Conservation (phyloP, 2,329 filamentous ascomycete genomes). For the Thielaviopsis cerberus region DNA sequence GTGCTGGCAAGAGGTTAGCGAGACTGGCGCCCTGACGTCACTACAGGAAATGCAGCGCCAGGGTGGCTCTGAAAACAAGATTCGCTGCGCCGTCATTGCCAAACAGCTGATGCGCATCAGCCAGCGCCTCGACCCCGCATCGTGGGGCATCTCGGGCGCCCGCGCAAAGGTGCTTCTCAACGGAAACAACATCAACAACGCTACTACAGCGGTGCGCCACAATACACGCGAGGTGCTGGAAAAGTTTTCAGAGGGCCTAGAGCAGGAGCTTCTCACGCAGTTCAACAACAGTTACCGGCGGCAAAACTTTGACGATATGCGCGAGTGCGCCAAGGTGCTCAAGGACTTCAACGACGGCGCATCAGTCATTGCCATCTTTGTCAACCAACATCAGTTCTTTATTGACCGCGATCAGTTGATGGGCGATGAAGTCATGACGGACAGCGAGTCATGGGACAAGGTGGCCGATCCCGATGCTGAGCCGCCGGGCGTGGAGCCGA, state of each 20-base stretch:
- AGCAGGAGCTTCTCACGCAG: conserved; percentile 86
- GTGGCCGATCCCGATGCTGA: conserved; percentile 88
- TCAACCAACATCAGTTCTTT: conserved; percentile 98
- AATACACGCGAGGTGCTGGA: conserved; percentile 81
- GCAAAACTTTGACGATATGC: conserved; percentile 95
- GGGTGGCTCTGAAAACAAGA: conserved; percentile 76
- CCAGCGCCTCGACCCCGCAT: conserved; percentile 64
- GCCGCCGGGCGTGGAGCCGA: conserved; percentile 77
- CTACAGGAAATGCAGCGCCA: conserved; percentile 75
- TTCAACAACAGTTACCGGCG: conserved; percentile 94
- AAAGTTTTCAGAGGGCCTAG: conserved; percentile 86
- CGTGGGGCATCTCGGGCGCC: conserved; percentile 52
- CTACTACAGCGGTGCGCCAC: conserved; percentile 25
- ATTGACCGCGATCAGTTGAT: conserved; percentile 88
- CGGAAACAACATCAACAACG: conserved; percentile 22
- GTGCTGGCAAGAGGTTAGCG: conserved; percentile 91
- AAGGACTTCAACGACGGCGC: conserved; percentile 91
- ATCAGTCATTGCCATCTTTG: conserved; percentile 87
- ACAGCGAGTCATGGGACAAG: conserved; percentile 69
- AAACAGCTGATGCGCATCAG: conserved; percentile 88
- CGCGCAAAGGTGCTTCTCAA: conserved; percentile 31
- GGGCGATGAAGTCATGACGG: conserved; percentile 61
- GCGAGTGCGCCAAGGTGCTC: conserved; percentile 83
- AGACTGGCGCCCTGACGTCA: conserved; percentile 69
- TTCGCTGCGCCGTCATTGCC: conserved; percentile 83